phyloP scores from a whole-genome alignment of 306 rosid species.

The Vicia faba region DNA sequence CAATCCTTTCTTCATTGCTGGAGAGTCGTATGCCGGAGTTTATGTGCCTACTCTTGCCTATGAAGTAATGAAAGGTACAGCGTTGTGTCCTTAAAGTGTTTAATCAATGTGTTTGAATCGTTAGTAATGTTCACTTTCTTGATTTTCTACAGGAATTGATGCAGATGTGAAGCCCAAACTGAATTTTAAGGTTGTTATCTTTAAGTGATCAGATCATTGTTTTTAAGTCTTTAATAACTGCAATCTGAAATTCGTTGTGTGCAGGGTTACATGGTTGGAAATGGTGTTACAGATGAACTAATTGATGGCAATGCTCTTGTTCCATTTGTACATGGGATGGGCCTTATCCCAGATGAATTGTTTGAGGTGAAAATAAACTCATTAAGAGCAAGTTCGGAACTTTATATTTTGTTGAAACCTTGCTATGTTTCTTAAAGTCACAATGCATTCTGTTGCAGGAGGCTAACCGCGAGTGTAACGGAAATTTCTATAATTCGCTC shows the following conservation, averaged over 20 bases:
- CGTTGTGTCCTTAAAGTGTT: conserved; percentile 25
- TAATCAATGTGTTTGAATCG: conserved; percentile 17
- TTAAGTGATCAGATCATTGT: conserved; percentile 26
- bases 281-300: conserved; percentile 78
- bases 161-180: conserved; percentile 60
- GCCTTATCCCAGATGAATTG: conserved; percentile 80
- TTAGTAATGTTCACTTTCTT: conserved; percentile 33
- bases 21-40: conserved; percentile 94
- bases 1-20: conserved; percentile 74
- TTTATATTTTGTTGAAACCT: conserved; percentile 15
- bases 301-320: conserved; percentile 93
- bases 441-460: conserved; percentile 57
- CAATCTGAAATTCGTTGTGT: conserved; percentile 35
- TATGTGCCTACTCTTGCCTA: conserved; percentile 89
- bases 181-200: conserved; percentile 70
- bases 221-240: conserved; percentile 16
- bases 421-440: conserved; percentile 32
- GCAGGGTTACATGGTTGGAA: conserved; percentile 95
- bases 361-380: conserved; percentile 59
- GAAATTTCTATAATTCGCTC: conserved; percentile 54
- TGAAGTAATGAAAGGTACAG: conserved; percentile 73
- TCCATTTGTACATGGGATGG: conserved; percentile 97
- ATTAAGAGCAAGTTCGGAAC: conserved; percentile 13
- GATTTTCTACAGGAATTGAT: conserved; percentile 59
- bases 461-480: conserved; percentile 51